Percentiles rank a stretch among this genome's conserved stretches.
phyloP scores from a whole-genome alignment of 1,284 basidiomycete species.

The Schizophyllum commune region DNA sequence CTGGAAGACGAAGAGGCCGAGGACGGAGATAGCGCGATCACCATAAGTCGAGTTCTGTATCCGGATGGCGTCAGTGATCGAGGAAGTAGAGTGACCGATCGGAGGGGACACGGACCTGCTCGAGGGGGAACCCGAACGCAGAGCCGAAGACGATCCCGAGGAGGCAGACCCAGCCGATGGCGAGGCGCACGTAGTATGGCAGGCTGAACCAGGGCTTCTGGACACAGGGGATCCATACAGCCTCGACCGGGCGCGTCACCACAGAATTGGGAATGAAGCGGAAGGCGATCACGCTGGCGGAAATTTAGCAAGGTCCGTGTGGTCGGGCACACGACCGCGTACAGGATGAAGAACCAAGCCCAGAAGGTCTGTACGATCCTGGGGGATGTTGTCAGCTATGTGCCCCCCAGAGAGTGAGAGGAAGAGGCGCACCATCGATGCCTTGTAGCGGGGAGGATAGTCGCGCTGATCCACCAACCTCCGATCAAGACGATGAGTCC shows the following conservation, averaged over 20 bases:
- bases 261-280: constrained; percentile 67
- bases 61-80: neutral
- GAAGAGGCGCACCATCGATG: constrained; percentile 52
- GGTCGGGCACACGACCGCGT: constrained; percentile 16
- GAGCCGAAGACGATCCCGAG: constrained; percentile 73
- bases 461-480: constrained; percentile 78
- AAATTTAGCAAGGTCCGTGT: constrained; percentile 2
- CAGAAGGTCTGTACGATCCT: constrained; percentile 76
- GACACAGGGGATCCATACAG: constrained; percentile 58
- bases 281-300: constrained; percentile 63
- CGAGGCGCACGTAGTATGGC: constrained; percentile 47
- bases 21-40: constrained; percentile 75
- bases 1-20: constrained; percentile 75
- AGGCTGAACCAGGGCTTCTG: constrained; percentile 64
- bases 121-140: constrained; percentile 69
- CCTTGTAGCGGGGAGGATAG: constrained; percentile 56
- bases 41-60: constrained; percentile 57
- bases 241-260: constrained; percentile 56
- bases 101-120: constrained; percentile 33
- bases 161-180: constrained; percentile 67
- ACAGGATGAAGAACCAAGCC: constrained; percentile 75
- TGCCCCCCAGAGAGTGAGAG: neutral
- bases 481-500: constrained; percentile 54
- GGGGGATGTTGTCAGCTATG: constrained; percentile 9
- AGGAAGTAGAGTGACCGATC: neutral